Conservation (phyloP, 2,329 filamentous ascomycete genomes). For the Lachnellula arida region DNA sequence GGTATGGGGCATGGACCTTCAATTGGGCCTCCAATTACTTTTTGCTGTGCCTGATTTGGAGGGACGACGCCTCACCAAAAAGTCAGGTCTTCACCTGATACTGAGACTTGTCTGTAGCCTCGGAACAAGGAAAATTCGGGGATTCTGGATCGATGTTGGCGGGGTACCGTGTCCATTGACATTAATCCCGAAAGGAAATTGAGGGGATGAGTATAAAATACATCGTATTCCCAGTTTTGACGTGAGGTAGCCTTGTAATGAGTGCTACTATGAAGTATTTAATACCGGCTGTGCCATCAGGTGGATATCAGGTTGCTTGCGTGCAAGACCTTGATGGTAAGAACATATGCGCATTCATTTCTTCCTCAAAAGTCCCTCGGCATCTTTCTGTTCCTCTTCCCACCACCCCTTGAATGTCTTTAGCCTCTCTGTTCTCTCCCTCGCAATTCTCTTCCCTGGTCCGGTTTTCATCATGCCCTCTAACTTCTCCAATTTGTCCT, state of each 20-base stretch:
- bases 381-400: slow-evolving; percentile 43
- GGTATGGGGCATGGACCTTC: no score
- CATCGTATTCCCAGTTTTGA: background rate
- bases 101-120: no score
- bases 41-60: no score
- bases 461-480: slow-evolving; percentile 60
- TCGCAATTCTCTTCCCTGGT: slow-evolving; percentile 48
- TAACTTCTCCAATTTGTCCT: slow-evolving; percentile 69
- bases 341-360: slow-evolving; percentile 11
- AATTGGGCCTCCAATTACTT: no score
- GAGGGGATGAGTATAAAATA: no score
- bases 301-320: background rate
- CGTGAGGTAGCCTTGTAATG: background rate
- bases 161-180: no score
- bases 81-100: no score
- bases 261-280: no score
- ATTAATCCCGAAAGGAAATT: no score
- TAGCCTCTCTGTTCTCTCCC: slow-evolving; percentile 49
- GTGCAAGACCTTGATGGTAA: slow-evolving; percentile 2
- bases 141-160: no score
- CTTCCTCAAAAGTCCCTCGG: slow-evolving; percentile 24
- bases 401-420: slow-evolving; percentile 53
- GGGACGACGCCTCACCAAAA: no score
- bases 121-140: no score
- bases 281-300: background rate